Base-by-base conservation (phyloP, 2,329 filamentous ascomycete genomes). In the Cladosporium sphaerospermum region DNA sequence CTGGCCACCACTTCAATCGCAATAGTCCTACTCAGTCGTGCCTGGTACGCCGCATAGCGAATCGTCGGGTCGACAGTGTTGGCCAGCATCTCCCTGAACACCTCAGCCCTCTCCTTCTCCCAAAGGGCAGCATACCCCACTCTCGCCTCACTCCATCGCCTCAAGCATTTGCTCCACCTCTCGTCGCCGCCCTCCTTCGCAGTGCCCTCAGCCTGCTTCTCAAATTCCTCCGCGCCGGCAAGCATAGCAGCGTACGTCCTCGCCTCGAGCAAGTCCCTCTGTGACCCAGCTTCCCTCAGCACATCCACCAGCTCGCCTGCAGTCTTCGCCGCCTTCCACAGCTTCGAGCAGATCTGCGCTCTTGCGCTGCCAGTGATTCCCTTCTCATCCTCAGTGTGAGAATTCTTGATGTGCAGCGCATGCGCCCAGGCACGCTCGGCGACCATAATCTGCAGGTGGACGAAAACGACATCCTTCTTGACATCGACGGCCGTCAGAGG, bases 351-450 rank as follows among this genome's bases (percentile, higher is more conserved):
- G 37, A 97, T 93, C 70, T 99, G 92, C 50, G 86, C 86, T 65
- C 90, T 84, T 14, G 88, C 86, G 49, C 86, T 83, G 56, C 90
- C 86, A 28, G 84, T 81, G 58, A 96, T 86, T 45, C 84, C 85
- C 69, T 89, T 88, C 56, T 85, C 83, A 62, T 93, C 89, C 62
- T 87, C 80, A 37, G 88, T 82, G 67, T 95, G 89, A 16, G 82
- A 76, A 3, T 89, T 81, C 72, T 95, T 96, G 79, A 96, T 89
- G 67, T 87, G 84, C 90, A 97, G 95, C 54, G 91, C 92, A 70
- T 96, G 86, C 36, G 93, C 92, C 89, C 90, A 97, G 48, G 91
- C 89, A 59, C 93, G 82, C 74, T 99, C 93, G 56, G 91, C 84
- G 37, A 84, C 88, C 64, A 96, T 82, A 53, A 99, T 78, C 32